Percentiles rank a stretch among this genome's conserved stretches.
phyloP scores from a whole-genome alignment of 164 flowering plant genomes.

The Magnolia kwangsiensis region DNA sequence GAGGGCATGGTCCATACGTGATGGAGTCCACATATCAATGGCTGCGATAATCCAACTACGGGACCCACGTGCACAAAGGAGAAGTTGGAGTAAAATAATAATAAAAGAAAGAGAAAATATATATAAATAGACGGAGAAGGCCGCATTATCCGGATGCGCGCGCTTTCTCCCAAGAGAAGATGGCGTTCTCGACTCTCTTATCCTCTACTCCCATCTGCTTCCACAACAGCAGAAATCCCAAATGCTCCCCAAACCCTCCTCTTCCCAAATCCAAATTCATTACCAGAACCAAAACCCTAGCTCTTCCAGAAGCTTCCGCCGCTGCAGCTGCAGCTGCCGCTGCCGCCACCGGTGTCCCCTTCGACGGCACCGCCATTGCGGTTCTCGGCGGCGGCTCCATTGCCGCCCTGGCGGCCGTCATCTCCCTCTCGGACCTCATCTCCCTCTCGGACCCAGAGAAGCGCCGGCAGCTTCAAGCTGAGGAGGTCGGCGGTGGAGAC shows the following conservation, averaged over 20 bases:
- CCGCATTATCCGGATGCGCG: neutral
- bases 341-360: conserved; percentile 21
- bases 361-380: conserved; percentile 61
- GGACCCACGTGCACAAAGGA: too few species aligned
- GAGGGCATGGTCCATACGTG: too few species aligned
- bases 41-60: too few species aligned
- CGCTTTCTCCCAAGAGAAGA: neutral
- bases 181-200: conserved; percentile 11
- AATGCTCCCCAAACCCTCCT: neutral
- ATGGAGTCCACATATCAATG: too few species aligned
- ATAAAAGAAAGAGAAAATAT: too few species aligned
- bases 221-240: neutral
- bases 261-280: neutral
- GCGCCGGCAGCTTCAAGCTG: conserved; percentile 81
- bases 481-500: conserved; percentile 95
- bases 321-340: conserved; percentile 35
- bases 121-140: neutral
- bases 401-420: conserved; percentile 72
- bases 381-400: conserved; percentile 73
- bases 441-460: conserved; percentile 83
- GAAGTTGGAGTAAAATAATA: too few species aligned
- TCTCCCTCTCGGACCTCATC: conserved; percentile 74
- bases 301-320: conserved; percentile 41
- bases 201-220: conserved; percentile 8
- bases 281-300: conserved; percentile 18